A percentile compares a stretch with the other conserved stretches of the same genome.
phyloP scores from a whole-genome alignment of 768 basidiomycete species.

The Lactifluus rugatus region DNA sequence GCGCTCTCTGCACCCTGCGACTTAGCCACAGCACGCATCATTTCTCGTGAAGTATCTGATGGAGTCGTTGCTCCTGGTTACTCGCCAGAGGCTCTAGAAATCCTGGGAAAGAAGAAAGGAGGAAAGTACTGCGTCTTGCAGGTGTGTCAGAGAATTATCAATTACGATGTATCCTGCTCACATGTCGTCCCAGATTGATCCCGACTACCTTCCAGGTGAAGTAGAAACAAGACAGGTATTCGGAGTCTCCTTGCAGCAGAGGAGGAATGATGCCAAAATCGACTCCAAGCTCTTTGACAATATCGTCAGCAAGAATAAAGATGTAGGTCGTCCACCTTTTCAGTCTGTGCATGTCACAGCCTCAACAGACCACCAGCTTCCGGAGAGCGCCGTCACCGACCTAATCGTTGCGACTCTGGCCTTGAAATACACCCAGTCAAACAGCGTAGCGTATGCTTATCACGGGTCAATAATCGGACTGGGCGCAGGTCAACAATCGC shows the following conservation, averaged over 20 bases:
- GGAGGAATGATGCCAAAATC: constrained; percentile 84
- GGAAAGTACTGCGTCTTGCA: constrained; percentile 98
- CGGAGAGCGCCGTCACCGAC: constrained; percentile 70
- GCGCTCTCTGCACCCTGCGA: constrained; percentile 91
- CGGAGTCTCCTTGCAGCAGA: constrained; percentile 83
- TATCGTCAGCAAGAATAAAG: constrained; percentile 81
- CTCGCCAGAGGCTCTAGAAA: constrained; percentile 74
- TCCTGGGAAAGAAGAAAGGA: constrained; percentile 91
- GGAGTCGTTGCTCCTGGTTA: constrained; percentile 97
- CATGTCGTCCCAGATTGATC: constrained; percentile 60
- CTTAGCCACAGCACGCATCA: constrained; percentile 88
- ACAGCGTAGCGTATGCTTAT: constrained; percentile 93
- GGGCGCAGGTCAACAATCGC: constrained; percentile 96
- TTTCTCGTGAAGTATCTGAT: constrained; percentile 98
- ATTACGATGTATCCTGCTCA: not conserved
- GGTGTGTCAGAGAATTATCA: constrained; percentile 33
- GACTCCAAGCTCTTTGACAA: constrained; percentile 73
- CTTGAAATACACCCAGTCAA: constrained; percentile 98
- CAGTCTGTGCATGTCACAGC: not conserved
- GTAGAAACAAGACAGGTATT: constrained; percentile 94
- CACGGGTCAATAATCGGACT: constrained; percentile 90
- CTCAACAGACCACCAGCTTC: constrained; percentile 41
- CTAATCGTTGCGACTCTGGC: constrained; percentile 93
- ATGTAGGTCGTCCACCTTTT: constrained; percentile 37
- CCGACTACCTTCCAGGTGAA: constrained; percentile 64